Evolutionary conservation across 352 stramenopile genomes (phyloP).

Genomic region (Blastocystis sp.): DNA sequence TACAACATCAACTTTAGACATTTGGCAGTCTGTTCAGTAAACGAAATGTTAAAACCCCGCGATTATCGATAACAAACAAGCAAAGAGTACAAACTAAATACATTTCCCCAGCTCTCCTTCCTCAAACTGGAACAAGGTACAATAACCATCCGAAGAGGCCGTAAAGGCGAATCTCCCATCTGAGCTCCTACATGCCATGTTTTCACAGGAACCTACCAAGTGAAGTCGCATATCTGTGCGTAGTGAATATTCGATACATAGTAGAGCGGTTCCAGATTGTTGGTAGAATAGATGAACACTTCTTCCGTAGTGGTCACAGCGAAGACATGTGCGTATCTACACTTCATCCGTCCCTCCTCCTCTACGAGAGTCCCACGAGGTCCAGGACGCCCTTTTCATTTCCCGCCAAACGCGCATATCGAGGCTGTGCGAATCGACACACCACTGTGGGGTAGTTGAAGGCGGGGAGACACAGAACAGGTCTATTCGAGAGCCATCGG

Average conservation of each 20-base stretch:
- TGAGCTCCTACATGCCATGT: neutral
- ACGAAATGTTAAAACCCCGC: no score
- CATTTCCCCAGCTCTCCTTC: neutral
- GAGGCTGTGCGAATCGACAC: neutral
- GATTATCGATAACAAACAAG: neutral
- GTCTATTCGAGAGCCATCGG: neutral
- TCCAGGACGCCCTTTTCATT: neutral
- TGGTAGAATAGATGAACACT: constrained; percentile 9
- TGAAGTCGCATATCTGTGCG: constrained; percentile 47
- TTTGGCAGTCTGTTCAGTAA: neutral
- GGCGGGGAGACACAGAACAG: neutral
- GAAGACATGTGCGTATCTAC: constrained; percentile 6
- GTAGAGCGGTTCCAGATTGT: neutral
- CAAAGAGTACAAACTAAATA: neutral
- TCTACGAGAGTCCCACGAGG: neutral
- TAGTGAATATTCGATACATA: constrained; percentile 55
- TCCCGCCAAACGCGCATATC: neutral
- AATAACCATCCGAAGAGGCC: constrained; percentile 42
- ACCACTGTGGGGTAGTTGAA: constrained; percentile 22
- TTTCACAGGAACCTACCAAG: neutral
- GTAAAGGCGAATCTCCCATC: constrained; percentile 1
- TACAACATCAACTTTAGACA: constrained; percentile 72
- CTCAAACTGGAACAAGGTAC: constrained; percentile 33
- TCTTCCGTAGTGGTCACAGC: constrained; percentile 36
- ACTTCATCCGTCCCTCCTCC: neutral